These are phyloP conservation scores for Glarea lozoyensis DNA, from an alignment of 495 filamentous ascomycete species.

Conservation along the genomic window DNA sequence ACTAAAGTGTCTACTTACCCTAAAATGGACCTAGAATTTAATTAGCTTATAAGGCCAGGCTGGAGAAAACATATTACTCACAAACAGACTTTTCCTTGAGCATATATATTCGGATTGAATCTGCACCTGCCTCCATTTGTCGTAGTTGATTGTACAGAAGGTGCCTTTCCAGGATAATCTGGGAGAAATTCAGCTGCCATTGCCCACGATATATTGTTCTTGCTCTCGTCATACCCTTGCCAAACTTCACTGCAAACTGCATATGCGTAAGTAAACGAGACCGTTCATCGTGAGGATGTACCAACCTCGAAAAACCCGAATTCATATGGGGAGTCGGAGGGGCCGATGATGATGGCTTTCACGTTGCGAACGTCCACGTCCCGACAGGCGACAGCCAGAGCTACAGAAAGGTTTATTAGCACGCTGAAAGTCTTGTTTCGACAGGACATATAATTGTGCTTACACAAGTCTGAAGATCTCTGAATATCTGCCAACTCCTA, in stretches of 20 bases:
- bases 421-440: no score
- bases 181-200: conserved; percentile 17
- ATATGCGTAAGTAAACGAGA: conserved; percentile 4
- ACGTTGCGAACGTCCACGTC: conserved; percentile 87
- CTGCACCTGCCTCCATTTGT: conserved; percentile 81
- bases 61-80: conserved; percentile 33
- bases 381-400: conserved; percentile 74
- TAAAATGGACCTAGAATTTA: conserved; percentile 64
- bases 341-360: conserved; percentile 81
- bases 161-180: conserved; percentile 87
- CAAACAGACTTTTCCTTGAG: conserved; percentile 85
- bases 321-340: conserved; percentile 92
- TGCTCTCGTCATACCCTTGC: conserved; percentile 41
- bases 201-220: no score
- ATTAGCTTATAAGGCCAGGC: conserved; percentile 1
- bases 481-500: conserved; percentile 81
- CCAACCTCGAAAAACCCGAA: conserved; percentile 92
- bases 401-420: no score
- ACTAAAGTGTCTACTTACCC: conserved; percentile 48
- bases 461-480: conserved; percentile 74
- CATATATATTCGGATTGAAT: conserved; percentile 97
- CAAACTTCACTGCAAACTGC: conserved; percentile 59
- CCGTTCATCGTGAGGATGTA: conserved; percentile 1
- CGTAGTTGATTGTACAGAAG: conserved; percentile 63
- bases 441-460: conserved; percentile 19